Percentiles rank a stretch among this genome's conserved stretches.
Evolutionary conservation across 306 rosid species (phyloP).

Genomic region (Arachis stenosperma): DNA sequence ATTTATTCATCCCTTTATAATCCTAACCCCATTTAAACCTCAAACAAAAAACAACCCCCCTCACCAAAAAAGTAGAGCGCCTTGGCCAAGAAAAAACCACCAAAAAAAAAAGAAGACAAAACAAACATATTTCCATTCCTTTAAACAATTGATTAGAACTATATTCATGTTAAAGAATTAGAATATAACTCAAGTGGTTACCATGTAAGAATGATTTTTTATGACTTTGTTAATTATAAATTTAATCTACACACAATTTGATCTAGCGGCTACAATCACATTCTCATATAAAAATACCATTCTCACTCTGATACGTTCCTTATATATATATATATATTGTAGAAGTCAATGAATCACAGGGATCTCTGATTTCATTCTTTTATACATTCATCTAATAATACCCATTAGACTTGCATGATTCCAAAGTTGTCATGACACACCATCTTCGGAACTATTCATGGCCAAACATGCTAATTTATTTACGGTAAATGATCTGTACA

Average conservation of each 20-base stretch:
- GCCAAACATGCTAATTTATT: conserved; percentile 1
- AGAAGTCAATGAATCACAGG: not conserved
- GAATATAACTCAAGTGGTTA: not conserved
- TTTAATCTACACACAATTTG: no score
- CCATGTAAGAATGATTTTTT: not conserved
- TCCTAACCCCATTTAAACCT: not conserved
- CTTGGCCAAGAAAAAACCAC: conserved; percentile 14
- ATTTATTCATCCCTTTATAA: not conserved
- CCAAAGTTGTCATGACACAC: not conserved
- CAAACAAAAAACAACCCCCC: not conserved
- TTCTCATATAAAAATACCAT: no score
- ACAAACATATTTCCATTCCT: not conserved
- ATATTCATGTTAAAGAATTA: conserved; percentile 6
- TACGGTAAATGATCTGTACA: not conserved
- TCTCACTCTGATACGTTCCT: no score
- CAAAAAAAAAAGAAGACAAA: not conserved
- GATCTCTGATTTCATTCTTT: conserved; percentile 1
- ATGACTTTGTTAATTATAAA: no score
- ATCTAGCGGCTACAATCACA: no score
- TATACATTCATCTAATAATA: not conserved
- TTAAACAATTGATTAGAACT: conserved; percentile 11
- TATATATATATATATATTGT: no score
- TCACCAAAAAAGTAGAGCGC: not conserved
- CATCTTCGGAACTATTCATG: conserved; percentile 19
- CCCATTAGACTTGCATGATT: not conserved